These are phyloP conservation scores for Talaromyces marneffei DNA, from an alignment of 2,329 filamentous ascomycete genomes.

Conservation along the genomic window DNA sequence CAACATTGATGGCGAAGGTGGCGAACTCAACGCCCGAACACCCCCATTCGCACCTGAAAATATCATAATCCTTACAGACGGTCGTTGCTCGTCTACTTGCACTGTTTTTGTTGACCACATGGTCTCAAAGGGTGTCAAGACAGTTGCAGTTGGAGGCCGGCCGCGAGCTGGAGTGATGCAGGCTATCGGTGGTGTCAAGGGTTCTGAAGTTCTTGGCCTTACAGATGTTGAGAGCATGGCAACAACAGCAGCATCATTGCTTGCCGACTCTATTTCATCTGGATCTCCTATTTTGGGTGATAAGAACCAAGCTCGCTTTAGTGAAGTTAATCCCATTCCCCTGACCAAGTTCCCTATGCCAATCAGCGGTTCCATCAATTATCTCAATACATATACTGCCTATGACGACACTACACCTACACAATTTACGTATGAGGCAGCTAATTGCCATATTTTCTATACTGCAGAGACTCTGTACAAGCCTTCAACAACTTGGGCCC, in stretches of 20 bases:
- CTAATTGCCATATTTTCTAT: conserved; percentile 54
- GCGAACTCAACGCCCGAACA: conserved; percentile 17
- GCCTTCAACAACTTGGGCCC: conserved; percentile 46
- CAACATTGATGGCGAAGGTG: conserved; percentile 21
- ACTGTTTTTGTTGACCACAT: conserved; percentile 22
- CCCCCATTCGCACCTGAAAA: conserved; percentile 21
- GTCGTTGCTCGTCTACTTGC: conserved; percentile 17
- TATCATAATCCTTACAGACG: conserved; percentile 9
- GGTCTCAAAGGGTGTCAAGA: conserved; percentile 41
- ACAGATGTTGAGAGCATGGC: conserved; percentile 18
- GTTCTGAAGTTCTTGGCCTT: conserved; percentile 24
- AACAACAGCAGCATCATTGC: background rate
- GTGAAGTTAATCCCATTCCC: conserved; percentile 4
- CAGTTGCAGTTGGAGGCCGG: conserved; percentile 53
- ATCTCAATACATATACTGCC: conserved; percentile 36
- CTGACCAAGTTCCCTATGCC: background rate
- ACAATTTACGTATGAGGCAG: conserved; percentile 54
- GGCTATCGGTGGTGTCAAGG: conserved; percentile 56
- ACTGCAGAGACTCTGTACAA: conserved; percentile 47
- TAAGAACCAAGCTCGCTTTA: conserved; percentile 3
- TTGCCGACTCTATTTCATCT: background rate
- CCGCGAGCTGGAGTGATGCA: conserved; percentile 50
- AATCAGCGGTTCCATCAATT: conserved; percentile 27
- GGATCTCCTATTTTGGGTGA: background rate
- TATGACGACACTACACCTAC: conserved; percentile 38